Percentiles rank a stretch among this genome's conserved stretches.
Conservation (phyloP, 2,329 filamentous ascomycete species). For the Fusarium sterilihyphosum region DNA sequence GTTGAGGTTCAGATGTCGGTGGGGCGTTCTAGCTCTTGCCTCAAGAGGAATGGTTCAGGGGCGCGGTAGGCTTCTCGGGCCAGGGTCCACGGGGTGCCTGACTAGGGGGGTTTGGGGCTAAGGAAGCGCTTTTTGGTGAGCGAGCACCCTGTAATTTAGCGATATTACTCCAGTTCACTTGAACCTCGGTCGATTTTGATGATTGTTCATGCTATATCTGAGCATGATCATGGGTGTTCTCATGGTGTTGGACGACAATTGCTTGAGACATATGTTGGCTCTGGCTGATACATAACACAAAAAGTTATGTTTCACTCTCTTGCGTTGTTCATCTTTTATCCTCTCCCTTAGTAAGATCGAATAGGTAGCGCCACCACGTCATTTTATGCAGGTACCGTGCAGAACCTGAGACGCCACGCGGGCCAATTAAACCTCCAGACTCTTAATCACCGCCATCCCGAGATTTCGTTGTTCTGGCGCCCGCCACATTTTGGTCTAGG, state of each 20-base stretch:
- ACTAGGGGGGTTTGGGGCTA: constrained; percentile 21
- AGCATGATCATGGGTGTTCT: constrained; percentile 1
- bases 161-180: background rate
- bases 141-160: constrained; percentile 34
- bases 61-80: constrained; percentile 1
- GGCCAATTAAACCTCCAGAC: constrained; percentile 44
- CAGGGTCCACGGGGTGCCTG: constrained; percentile 1
- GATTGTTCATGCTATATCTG: constrained; percentile 17
- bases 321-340: background rate
- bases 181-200: constrained; percentile 2
- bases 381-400: constrained; percentile 43
- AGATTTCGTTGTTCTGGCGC: constrained; percentile 22
- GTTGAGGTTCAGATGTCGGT: constrained; percentile 26
- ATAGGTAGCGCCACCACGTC: constrained; percentile 33
- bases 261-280: background rate
- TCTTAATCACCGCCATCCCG: constrained; percentile 19
- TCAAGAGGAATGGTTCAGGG: constrained; percentile 36
- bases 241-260: background rate
- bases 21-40: constrained; percentile 31
- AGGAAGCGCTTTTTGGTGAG: constrained; percentile 11
- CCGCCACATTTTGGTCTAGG: constrained; percentile 31
- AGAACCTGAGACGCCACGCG: constrained; percentile 47
- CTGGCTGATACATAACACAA: background rate
- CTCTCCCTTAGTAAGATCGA: background rate
- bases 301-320: constrained; percentile 14